Base-by-base conservation (phyloP, 2,329 filamentous ascomycete genomes). In the Geosmithia morbida region DNA sequence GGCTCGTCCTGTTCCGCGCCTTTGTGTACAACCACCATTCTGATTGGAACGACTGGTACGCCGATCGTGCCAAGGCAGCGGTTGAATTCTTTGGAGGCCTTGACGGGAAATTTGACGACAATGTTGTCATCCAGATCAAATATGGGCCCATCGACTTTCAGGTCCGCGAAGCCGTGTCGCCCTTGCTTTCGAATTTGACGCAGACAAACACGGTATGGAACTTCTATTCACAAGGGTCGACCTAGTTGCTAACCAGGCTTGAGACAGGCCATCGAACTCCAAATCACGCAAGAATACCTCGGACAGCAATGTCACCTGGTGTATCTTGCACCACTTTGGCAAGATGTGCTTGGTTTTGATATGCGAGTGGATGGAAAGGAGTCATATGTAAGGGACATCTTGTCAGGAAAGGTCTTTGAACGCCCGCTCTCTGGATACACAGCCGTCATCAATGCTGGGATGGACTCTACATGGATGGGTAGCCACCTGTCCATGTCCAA, bases 51-150 rank as follows among this genome's bases (percentile, higher is more conserved):
- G 68, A 81, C 57, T 85, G 80, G 79, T 76, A 71, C 46, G 72
- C 72, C 1, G 83, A 86, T 57, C 74, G 83, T 2, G 83, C 82
- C 1, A 85, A 84, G 48, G 82, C 80, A 0, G 80, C 79, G 0
- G 78, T 84, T 0, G 68, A 85, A 1, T 83, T 75, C 60, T 85
- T 86, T 59, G 66, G 75, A 16, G 67, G 69, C 1, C 68, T 85
- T 0, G 82, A 86, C 54, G 74, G 70, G 5, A 59, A 79, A 50
- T 86, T 86, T 48, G 77, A 81, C 19, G 76, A 81, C 43, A 86
- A 86, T 44, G 81, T 85, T 0, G 69, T 86, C 0, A 69, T 86
- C 2, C 82, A 87, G 57, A 79, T 86, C 61, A 87, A 86, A 60
- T 84, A 81, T 51, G 82, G 83, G 0, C 81, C 82, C 0, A 85